Evolutionary conservation across 192 early-diverging fungal species (phyloP).

Genomic region (Linnemannia elongata): DNA sequence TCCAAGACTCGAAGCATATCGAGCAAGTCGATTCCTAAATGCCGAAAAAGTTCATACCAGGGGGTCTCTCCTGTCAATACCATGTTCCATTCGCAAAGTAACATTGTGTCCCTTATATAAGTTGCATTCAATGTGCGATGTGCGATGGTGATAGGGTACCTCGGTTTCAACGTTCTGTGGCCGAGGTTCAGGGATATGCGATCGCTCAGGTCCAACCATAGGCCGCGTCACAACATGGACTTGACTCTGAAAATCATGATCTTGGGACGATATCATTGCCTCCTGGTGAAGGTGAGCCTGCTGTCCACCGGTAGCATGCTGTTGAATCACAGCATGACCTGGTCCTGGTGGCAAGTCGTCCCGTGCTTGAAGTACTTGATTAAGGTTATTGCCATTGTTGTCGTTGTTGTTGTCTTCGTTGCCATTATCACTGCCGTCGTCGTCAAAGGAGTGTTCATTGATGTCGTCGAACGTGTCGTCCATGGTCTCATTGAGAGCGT

Average conservation of each 20-base stretch:
- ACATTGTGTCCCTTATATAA: background rate
- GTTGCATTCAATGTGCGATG: background rate
- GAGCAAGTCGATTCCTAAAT: conserved; percentile 48
- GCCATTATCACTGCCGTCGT: background rate
- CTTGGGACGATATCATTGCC: conserved; percentile 7
- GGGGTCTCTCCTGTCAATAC: background rate
- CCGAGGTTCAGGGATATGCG: conserved; percentile 30
- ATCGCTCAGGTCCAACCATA: conserved; percentile 3
- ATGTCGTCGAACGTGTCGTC: conserved; percentile 24
- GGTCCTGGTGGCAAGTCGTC: background rate
- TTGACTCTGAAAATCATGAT: conserved; percentile 45
- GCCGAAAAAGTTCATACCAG: background rate
- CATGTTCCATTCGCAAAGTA: background rate
- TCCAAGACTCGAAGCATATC: conserved; percentile 57
- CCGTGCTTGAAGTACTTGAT: background rate
- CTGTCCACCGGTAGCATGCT: background rate
- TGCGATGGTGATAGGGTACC: background rate
- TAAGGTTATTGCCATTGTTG: background rate
- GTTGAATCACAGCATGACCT: background rate
- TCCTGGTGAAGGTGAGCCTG: background rate
- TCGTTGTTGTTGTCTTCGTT: background rate
- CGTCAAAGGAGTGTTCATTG: conserved; percentile 9
- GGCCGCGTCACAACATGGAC: conserved; percentile 17
- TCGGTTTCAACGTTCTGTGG: conserved; percentile 40
- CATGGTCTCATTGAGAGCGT: conserved; percentile 5